phyloP scores from a whole-genome alignment of 805 yeast genomes.

The Saccharomyces mikatae region DNA sequence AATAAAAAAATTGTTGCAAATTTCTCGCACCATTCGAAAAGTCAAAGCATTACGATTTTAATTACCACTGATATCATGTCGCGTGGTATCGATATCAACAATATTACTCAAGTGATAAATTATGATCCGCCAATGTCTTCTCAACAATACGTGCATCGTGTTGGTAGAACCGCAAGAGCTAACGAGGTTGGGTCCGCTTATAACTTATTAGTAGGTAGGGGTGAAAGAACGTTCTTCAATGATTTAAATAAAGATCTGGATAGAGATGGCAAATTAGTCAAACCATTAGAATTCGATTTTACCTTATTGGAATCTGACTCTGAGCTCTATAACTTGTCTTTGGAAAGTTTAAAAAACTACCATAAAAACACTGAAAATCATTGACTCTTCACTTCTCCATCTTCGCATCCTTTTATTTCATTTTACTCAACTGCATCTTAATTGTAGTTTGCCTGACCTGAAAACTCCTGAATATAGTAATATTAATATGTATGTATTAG shows the following conservation, averaged over 20 bases:
- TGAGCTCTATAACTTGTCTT: conserved; percentile 20
- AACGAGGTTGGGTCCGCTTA: conserved; percentile 67
- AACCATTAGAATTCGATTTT: conserved; percentile 21
- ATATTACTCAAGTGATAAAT: conserved; percentile 69
- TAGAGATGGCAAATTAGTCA: conserved; percentile 34
- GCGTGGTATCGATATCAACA: conserved; percentile 83
- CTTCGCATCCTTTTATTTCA: background rate
- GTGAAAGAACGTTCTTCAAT: conserved; percentile 52
- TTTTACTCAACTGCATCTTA: background rate
- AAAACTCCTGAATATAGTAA: background rate
- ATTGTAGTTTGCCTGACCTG: background rate
- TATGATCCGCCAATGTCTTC: conserved; percentile 85
- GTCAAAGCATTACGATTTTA: conserved; percentile 44
- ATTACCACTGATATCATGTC: conserved; percentile 88
- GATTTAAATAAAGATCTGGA: conserved; percentile 39
- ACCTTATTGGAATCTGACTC: background rate
- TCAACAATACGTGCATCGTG: conserved; percentile 90
- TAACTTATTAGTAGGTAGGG: conserved; percentile 65
- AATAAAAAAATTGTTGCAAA: conserved; percentile 51
- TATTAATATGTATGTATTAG: background rate
- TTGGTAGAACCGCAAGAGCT: conserved; percentile 97
- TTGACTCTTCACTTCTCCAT: background rate
- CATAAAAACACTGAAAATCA: background rate
- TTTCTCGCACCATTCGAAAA: conserved; percentile 35
- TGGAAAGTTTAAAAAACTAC: conserved; percentile 35